Base-by-base conservation (phyloP, 2,329 filamentous ascomycete species). In the Colletotrichum siamense region DNA sequence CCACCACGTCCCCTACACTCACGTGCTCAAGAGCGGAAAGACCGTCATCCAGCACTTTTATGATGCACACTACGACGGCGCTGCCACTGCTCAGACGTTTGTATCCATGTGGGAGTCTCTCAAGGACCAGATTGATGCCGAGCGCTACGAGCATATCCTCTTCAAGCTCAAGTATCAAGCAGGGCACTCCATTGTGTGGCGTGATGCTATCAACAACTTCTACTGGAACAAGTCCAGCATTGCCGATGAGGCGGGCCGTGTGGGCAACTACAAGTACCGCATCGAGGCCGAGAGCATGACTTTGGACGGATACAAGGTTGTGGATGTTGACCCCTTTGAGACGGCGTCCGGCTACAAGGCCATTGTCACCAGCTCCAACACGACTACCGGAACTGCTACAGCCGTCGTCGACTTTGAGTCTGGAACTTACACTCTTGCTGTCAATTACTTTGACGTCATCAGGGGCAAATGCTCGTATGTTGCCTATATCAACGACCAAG, bases 31-130 rank as follows among this genome's bases (percentile, higher is more conserved):
- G 12, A 91, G 89, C 0, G 92, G 92, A 13, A 91, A 93, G 82
- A 94, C 93, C 0, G 92, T 95, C 4, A 93, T 93, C 68, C 92
- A 93, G 79, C 91, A 93, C 79, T 92, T 93, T 81, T 93, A 93
- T 79, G 89, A 93, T 76, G 90, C 91, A 1, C 92, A 93, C 77
- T 92, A 93, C 77, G 82, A 84, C 9, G 92, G 92, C 8, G 89
- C 92, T 7, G 88, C 87, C n/a, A 90, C 87, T 1, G 93, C 91
- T 0, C 91, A 94, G 73, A 88, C 85, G 0, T 94, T 94, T 79
- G 85, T 87, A 1, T 39, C 79, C 3, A 81, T 85, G 28, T 94
- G 92, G 92, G 83, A 89, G 69, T 84, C 85, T 0, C 84, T 94
- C 0, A 79, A 87, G 67, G 90, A 87, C 3, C 88, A 88, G 61